Evolutionary conservation across 73 alveolate genomes (phyloP).

Genomic region (Durusdinium trenchii): DNA sequence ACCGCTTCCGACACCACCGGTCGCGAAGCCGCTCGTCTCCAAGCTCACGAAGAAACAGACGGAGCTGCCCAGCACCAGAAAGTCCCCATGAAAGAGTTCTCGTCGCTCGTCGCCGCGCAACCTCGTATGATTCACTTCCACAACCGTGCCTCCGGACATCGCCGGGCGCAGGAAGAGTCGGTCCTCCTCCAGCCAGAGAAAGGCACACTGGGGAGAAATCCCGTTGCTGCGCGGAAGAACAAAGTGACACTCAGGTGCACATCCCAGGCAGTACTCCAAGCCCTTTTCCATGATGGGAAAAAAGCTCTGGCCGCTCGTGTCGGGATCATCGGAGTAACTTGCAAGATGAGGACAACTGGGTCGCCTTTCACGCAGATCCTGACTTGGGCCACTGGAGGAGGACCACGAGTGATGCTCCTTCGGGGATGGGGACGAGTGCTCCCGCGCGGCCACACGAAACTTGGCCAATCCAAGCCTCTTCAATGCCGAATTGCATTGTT

Average conservation of each 20-base stretch:
- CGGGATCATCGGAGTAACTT: slow-evolving; percentile 4
- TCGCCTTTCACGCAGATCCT: neutral
- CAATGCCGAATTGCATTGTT: slow-evolving; percentile 38
- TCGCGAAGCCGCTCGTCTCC: neutral
- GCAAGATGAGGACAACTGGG: slow-evolving; percentile 70
- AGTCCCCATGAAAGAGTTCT: slow-evolving; percentile 55
- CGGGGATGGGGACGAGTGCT: neutral
- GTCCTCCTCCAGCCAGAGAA: slow-evolving; percentile 51
- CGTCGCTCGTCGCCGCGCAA: slow-evolving; percentile 1
- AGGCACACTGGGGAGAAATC: slow-evolving; percentile 17
- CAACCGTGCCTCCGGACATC: neutral
- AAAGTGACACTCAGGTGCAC: slow-evolving; percentile 42
- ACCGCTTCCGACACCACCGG: neutral
- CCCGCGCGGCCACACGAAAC: slow-evolving; percentile 36
- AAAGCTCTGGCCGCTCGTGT: neutral
- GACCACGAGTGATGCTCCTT: too few relatives aligned
- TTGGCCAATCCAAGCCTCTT: slow-evolving; percentile 26
- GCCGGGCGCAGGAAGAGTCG: slow-evolving; percentile 36
- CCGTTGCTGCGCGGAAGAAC: slow-evolving; percentile 45
- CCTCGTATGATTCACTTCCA: slow-evolving; percentile 57
- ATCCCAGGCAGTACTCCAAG: slow-evolving; percentile 26
- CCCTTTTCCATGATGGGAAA: slow-evolving; percentile 30
- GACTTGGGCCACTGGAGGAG: too few relatives aligned
- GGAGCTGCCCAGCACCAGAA: slow-evolving; percentile 80
- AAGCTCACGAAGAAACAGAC: slow-evolving; percentile 35